Evolutionary conservation across 305 asterid species (phyloP).

Genomic region (Fraxinus xanthoxyloides): DNA sequence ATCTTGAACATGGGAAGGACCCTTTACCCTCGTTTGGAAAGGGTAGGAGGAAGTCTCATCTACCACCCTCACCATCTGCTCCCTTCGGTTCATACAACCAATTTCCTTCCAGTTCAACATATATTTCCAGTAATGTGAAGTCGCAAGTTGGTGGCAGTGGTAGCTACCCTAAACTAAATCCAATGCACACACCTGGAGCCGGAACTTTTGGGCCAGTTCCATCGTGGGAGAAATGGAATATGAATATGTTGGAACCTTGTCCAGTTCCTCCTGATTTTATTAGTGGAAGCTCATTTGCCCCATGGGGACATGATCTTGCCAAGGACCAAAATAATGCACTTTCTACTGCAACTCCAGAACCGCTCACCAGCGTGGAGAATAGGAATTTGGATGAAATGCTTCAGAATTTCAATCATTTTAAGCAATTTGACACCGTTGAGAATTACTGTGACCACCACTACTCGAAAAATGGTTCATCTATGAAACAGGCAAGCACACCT

Average conservation of each 20-base stretch:
- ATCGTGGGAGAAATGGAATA: conserved; percentile 27
- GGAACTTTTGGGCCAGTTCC: conserved; percentile 28
- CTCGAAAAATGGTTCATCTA: conserved; percentile 34
- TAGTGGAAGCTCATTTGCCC: conserved; percentile 23
- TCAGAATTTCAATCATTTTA: conserved; percentile 48
- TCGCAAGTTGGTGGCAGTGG: neutral
- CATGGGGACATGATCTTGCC: conserved; percentile 26
- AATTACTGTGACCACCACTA: conserved; percentile 66
- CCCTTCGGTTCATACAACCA: conserved; percentile 5
- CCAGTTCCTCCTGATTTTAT: conserved; percentile 28
- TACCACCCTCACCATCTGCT: conserved; percentile 11
- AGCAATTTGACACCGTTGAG: conserved; percentile 74
- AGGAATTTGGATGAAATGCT: conserved; percentile 43
- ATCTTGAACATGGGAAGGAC: conserved; percentile 17
- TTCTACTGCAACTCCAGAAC: conserved; percentile 33
- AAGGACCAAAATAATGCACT: conserved; percentile 29
- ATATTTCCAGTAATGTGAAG: conserved; percentile 6
- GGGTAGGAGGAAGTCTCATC: conserved; percentile 30
- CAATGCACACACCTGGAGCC: conserved; percentile 18
- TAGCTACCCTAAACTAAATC: conserved; percentile 11
- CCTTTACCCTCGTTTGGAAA: conserved; percentile 25
- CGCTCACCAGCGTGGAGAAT: conserved; percentile 20
- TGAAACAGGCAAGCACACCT: conserved; percentile 44
- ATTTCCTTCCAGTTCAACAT: conserved; percentile 18
- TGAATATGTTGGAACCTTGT: conserved; percentile 26